phyloP scores from a whole-genome alignment of 257 asterid genomes.

The Verbena officinalis region DNA sequence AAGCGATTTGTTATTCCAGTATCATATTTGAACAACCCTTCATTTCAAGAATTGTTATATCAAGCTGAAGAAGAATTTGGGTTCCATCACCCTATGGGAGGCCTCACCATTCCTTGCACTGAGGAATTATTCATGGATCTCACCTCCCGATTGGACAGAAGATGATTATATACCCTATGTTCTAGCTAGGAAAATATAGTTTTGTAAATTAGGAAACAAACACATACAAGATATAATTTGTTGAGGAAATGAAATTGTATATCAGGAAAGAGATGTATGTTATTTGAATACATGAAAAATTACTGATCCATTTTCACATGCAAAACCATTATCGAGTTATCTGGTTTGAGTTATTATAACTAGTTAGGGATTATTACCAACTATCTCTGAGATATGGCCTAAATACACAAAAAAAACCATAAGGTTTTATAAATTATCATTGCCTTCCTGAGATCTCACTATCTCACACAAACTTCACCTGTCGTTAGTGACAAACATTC shows the following conservation, averaged over 20 bases:
- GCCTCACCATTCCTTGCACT: neutral
- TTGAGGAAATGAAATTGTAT: neutral
- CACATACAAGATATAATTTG: no score
- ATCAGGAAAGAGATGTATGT: neutral
- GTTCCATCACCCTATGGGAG: neutral
- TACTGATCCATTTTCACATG: neutral
- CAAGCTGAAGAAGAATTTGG: constrained; percentile 24
- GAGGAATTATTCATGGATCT: neutral
- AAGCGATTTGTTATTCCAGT: constrained; percentile 22
- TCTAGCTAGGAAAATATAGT: no score
- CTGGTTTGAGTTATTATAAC: neutral
- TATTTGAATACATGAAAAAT: neutral
- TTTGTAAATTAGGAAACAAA: neutral
- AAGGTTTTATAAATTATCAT: no score
- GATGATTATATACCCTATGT: no score
- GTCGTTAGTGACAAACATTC: no score
- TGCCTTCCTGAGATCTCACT: no score
- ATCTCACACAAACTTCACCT: no score
- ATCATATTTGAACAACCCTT: constrained; percentile 31
- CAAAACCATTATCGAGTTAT: neutral
- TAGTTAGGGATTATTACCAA: neutral
- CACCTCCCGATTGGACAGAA: neutral
- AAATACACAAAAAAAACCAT: no score
- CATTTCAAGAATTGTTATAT: constrained; percentile 24
- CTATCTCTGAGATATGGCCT: no score